These are phyloP conservation scores for Lentithecium fluviatile DNA, from an alignment of 495 filamentous ascomycete genomes.

Conservation along the genomic window DNA sequence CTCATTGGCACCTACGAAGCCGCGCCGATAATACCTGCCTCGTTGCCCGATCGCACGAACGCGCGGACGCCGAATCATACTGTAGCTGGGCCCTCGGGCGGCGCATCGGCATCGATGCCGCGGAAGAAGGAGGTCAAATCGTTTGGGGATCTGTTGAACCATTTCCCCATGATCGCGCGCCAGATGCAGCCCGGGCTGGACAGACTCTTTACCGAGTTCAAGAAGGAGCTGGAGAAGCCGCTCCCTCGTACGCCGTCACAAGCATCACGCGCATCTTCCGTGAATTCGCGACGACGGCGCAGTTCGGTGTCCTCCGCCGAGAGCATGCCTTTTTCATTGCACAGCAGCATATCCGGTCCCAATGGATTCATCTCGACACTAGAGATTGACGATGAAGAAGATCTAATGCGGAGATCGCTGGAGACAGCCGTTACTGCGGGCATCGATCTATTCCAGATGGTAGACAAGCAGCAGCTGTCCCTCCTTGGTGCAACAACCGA, in stretches of 20 bases:
- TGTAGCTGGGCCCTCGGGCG: conserved; percentile 22
- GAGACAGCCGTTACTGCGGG: conserved; percentile 91
- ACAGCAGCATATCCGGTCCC: conserved; percentile 32
- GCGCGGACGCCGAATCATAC: background rate
- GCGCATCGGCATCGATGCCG: conserved; percentile 41
- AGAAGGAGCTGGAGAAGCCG: conserved; percentile 77
- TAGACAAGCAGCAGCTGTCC: conserved; percentile 93
- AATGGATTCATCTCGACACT: conserved; percentile 36
- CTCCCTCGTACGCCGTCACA: conserved; percentile 71
- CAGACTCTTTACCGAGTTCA: conserved; percentile 86
- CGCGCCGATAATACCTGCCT: conserved; percentile 45
- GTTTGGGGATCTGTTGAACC: conserved; percentile 85
- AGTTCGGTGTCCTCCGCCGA: conserved; percentile 36
- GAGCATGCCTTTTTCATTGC: conserved; percentile 33
- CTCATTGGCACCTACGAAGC: conserved; percentile 80
- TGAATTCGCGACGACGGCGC: conserved; percentile 37
- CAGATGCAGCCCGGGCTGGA: conserved; percentile 96
- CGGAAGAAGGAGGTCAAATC: conserved; percentile 86
- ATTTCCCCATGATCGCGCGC: conserved; percentile 93
- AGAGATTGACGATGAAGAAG: conserved; percentile 78
- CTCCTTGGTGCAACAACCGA: conserved; percentile 90
- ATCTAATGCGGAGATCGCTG: conserved; percentile 76
- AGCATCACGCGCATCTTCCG: conserved; percentile 45
- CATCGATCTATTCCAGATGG: conserved; percentile 91
- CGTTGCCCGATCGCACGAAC: conserved; percentile 21